Evolutionary conservation across 1,284 basidiomycete genomes (phyloP), one percentile per base, ranked within the genome.

Genomic region (Stereum hirsutum): DNA sequence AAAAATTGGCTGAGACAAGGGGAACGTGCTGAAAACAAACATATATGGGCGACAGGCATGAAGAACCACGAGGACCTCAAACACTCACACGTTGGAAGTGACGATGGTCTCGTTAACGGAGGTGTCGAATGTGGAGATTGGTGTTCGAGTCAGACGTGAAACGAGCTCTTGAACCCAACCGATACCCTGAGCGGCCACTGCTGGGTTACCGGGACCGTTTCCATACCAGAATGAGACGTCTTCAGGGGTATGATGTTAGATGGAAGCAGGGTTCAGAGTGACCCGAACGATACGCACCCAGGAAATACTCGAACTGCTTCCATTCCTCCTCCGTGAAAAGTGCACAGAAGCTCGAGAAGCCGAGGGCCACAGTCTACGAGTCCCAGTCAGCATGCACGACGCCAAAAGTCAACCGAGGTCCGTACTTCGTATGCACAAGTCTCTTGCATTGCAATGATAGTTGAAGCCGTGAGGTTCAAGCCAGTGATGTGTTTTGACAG

Each of bases 301-400:
- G 53, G 19, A 57, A 56, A 53, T 83, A 81, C 47, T 78, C 73
- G 54, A 72, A 84, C 0, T 76, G 73, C 47, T 70, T 65, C 77
- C 79, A 84, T 55, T 84, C 81, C 40, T 75, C 68, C 49, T 78
- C 66, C 14, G 78, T 83, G 58, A 83, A 83, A 3, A 82, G 56
- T 11, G 63, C 59, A 52, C 79, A 72, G 51, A 72, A 72, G n/a
- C 50, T 46, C 6, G 67, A 70, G 47, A 68, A 82, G 0, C 82
- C 83, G 26, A 85, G 69, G 0, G 81, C 70, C 20, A 81, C 77
- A 6, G 80, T 82, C 69, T 75, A 52, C 21, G 5, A 37, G 47
- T 53, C 11, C 30, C 14, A 32, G 50, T 54, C 54, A 38, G 24
- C 40, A 28, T 42, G n/a, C 37, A 10, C 20, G 20, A 36, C 30